A percentile compares a stretch with the other conserved stretches of the same genome.
Conservation (phyloP, 345 rosid genomes). For the Salix udensis region DNA sequence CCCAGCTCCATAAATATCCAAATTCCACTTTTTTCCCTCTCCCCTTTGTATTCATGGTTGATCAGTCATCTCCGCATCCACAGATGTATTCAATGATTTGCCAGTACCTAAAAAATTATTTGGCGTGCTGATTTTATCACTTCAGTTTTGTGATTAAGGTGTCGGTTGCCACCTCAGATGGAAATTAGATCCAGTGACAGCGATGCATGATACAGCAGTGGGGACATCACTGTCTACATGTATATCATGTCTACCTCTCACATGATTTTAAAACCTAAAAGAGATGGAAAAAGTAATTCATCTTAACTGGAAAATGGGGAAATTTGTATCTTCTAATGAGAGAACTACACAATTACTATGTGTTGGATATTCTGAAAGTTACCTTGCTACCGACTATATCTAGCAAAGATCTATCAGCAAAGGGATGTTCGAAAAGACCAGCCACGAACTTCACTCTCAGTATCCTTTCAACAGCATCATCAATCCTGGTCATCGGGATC, state of each 20-base stretch:
- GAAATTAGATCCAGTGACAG: not conserved
- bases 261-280: not conserved
- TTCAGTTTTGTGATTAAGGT: not conserved
- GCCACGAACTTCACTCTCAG: constrained; percentile 80
- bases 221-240: not conserved
- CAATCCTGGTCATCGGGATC: constrained; percentile 55
- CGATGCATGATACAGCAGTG: not conserved
- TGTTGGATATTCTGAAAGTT: constrained; percentile 3
- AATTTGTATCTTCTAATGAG: not conserved
- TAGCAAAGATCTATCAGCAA: constrained; percentile 64
- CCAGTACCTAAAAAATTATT: not conserved
- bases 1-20: too few relatives aligned
- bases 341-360: not conserved
- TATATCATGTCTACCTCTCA: not conserved
- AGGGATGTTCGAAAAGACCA: constrained; percentile 76
- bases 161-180: not conserved
- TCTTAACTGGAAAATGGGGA: not conserved
- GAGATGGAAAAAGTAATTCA: not conserved
- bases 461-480: constrained; percentile 83
- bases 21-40: not conserved
- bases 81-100: not conserved
- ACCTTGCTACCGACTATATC: constrained; percentile 78
- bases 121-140: not conserved
- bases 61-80: not conserved
- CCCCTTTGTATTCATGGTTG: not conserved